Evolutionary conservation across 495 filamentous ascomycete genomes (phyloP).

Genomic region (Rhizodiscina lignyota): DNA sequence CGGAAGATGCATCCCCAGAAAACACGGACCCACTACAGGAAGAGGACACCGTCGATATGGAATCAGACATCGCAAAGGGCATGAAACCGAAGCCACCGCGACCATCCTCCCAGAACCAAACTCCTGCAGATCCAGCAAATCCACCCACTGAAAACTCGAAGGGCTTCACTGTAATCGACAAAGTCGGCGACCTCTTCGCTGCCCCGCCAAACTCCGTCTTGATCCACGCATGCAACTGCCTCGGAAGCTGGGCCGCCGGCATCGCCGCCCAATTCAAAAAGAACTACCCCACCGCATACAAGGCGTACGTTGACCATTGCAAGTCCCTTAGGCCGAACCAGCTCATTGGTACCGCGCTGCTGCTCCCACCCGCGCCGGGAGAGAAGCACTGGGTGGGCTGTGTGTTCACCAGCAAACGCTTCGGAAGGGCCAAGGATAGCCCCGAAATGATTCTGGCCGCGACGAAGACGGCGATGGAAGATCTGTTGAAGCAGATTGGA

Average conservation of each 20-base stretch:
- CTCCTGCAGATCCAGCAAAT: conserved; percentile 1
- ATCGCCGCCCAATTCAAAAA: conserved; percentile 21
- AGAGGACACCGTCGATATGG: too few species aligned
- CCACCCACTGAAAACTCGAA: neutral
- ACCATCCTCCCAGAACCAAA: too few species aligned
- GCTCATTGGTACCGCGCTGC: conserved; percentile 14
- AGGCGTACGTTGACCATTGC: conserved; percentile 17
- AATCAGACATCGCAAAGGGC: too few species aligned
- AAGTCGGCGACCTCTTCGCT: conserved; percentile 22
- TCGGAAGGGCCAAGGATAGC: conserved; percentile 15
- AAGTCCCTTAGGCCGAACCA: conserved; percentile 1
- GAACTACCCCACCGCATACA: conserved; percentile 19
- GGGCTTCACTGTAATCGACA: conserved; percentile 8
- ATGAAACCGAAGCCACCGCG: too few species aligned
- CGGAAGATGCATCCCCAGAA: too few species aligned
- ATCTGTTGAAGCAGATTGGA: conserved; percentile 14
- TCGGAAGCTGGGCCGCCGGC: conserved; percentile 19
- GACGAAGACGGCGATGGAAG: conserved; percentile 17
- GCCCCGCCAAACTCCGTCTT: conserved; percentile 17
- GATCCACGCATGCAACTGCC: conserved; percentile 25
- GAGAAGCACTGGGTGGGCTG: conserved; percentile 21
- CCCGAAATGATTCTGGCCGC: conserved; percentile 15
- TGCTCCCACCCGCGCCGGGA: conserved; percentile 18
- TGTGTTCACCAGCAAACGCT: conserved; percentile 19
- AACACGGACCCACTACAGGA: too few species aligned